phyloP scores from a whole-genome alignment of 345 rosid genomes.

The Erysimum cheiranthoides region DNA sequence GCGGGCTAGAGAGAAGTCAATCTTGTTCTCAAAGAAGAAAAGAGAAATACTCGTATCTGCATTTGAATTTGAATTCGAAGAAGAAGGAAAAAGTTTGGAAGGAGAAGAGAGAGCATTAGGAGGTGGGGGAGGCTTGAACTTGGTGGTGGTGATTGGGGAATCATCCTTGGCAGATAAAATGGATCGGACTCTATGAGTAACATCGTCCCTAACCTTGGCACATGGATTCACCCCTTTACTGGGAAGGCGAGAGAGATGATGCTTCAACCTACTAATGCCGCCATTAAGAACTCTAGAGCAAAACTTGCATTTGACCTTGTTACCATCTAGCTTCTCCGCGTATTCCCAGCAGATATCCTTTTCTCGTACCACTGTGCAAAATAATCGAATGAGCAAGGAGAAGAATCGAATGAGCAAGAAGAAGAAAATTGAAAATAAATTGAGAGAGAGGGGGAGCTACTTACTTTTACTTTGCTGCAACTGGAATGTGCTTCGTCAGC shows the following conservation, averaged over 20 bases:
- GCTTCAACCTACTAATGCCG: slow-evolving; percentile 90
- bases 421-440: too few relatives aligned
- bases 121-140: slow-evolving; percentile 49
- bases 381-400: not conserved
- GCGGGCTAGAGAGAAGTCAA: slow-evolving; percentile 71
- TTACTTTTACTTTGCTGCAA: not conserved
- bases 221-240: slow-evolving; percentile 96
- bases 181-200: slow-evolving; percentile 71
- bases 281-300: slow-evolving; percentile 77
- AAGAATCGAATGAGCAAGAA: not conserved
- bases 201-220: slow-evolving; percentile 83
- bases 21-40: slow-evolving; percentile 83
- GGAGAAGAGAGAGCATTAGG: slow-evolving; percentile 53
- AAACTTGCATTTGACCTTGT: slow-evolving; percentile 83
- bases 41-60: slow-evolving; percentile 74
- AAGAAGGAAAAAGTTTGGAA: slow-evolving; percentile 57
- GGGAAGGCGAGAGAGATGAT: slow-evolving; percentile 83
- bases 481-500: slow-evolving; percentile 1
- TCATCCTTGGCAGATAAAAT: slow-evolving; percentile 70
- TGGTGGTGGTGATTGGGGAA: slow-evolving; percentile 47
- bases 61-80: slow-evolving; percentile 45
- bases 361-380: slow-evolving; percentile 79
- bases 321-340: slow-evolving; percentile 88
- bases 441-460: not conserved
- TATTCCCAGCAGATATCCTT: slow-evolving; percentile 92